Evolutionary conservation across 768 basidiomycete species (phyloP), one percentile per base, ranked within the genome.

Genomic region (Macrocybe gigantea): DNA sequence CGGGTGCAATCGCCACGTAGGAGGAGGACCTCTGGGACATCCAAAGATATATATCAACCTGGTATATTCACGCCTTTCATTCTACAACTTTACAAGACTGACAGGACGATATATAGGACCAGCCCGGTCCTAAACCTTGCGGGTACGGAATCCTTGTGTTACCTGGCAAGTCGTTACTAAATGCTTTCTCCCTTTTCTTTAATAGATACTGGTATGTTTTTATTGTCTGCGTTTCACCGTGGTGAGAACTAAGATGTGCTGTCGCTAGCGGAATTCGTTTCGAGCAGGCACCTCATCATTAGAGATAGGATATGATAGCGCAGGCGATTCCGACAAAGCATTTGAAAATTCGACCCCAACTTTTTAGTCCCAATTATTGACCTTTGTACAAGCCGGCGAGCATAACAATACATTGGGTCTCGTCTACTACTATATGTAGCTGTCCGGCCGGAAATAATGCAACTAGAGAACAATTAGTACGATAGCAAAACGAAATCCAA

Each of bases 21-120:
- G 95, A 67, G 85, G 83, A 62, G 96, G 95, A 8, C 80, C 96
- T 38, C 77, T 99, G 30, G 96, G 96, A 15, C 96, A 99, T 63
- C 96, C 96, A 5, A 94, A 93, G 73, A 83, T 98, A 51, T 98
- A 80, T 61, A 93, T 99, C 65, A 98, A 98, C 71, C 65, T 99
- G 63, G 93, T 93, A 57, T 51, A 45, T 12, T 11, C 33, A 33
- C 5, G 45, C 4, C 22, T 36, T 41, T 11, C 35, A 22, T 14
- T 42, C 37, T 6, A 30, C 15, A n/a, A 30, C 14, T 34, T 35
- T 11, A 8, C 15, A 34, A 9, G 29, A 35, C 37, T 52, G 47
- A 45, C 49, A 32, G 36, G 34, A 32, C 48, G 38, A 37, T 11
- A 34, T 54, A n/a, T 49, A 93, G 90, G 93, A 98, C 73, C 82